phyloP scores from a whole-genome alignment of 169 alveolate genomes.

The Plasmodium fragile region DNA sequence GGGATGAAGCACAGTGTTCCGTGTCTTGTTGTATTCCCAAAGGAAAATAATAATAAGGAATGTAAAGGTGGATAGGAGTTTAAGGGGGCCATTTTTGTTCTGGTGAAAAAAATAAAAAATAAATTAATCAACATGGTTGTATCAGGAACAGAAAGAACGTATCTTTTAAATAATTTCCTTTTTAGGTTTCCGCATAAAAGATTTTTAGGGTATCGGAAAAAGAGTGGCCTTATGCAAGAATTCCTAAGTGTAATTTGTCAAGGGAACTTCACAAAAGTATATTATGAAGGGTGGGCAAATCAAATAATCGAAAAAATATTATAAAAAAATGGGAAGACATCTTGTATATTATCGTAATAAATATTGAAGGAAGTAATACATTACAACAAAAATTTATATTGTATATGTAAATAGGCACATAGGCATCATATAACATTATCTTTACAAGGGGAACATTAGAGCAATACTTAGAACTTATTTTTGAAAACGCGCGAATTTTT shows the following conservation, averaged over 20 bases:
- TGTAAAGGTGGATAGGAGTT: not conserved
- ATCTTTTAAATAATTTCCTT: not conserved
- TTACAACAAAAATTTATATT: not conserved
- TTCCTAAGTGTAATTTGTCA: not conserved
- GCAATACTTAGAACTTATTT: not conserved
- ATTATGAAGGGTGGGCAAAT: not conserved
- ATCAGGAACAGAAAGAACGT: not conserved
- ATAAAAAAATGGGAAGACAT: not conserved
- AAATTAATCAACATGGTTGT: not conserved
- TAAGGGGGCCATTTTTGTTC: not conserved
- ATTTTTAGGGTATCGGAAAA: not conserved
- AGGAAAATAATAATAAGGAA: not conserved
- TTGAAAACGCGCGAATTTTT: not conserved
- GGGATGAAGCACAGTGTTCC: not conserved
- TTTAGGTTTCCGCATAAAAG: not conserved
- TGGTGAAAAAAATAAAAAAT: not conserved
- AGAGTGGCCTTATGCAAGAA: not conserved
- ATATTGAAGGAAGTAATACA: not conserved
- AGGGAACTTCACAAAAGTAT: not conserved
- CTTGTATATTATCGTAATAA: not conserved
- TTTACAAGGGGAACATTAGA: not conserved
- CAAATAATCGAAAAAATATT: not conserved
- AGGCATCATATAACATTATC: not conserved
- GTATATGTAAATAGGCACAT: not conserved
- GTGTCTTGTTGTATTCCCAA: not conserved